These are phyloP conservation scores for Candida coleopterorum DNA, from an alignment of 805 yeast genomes.

Conservation along the genomic window DNA sequence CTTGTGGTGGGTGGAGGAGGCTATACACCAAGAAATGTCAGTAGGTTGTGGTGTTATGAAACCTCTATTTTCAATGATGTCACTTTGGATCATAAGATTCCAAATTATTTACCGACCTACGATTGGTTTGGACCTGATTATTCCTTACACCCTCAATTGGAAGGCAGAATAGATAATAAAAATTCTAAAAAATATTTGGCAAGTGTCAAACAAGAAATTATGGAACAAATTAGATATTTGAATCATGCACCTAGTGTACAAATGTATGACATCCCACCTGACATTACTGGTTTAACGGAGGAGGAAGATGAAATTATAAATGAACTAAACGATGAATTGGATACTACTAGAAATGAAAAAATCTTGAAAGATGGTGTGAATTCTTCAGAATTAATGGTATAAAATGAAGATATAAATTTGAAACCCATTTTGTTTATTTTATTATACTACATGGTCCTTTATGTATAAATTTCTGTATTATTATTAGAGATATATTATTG, in stretches of 20 bases:
- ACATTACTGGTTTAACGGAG: slow-evolving; percentile 37
- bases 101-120: slow-evolving; percentile 69
- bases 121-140: slow-evolving; percentile 88
- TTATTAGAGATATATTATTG: too few relatives aligned
- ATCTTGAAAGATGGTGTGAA: slow-evolving; percentile 21
- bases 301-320: slow-evolving; percentile 36
- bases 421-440: too few relatives aligned
- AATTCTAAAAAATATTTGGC: slow-evolving; percentile 82
- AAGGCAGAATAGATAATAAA: slow-evolving; percentile 69
- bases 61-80: slow-evolving; percentile 74
- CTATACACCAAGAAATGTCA: slow-evolving; percentile 92
- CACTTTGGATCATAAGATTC: slow-evolving; percentile 43
- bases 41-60: slow-evolving; percentile 93
- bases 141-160: slow-evolving; percentile 71
- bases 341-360: slow-evolving; percentile 9
- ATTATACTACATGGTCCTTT: too few relatives aligned
- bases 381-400: slow-evolving; percentile 4
- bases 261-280: slow-evolving; percentile 87
- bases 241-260: slow-evolving; percentile 94
- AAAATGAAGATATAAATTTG: too few relatives aligned
- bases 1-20: slow-evolving; percentile 97
- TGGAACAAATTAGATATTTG: slow-evolving; percentile 76
- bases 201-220: slow-evolving; percentile 63
- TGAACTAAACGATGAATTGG: slow-evolving; percentile 33
- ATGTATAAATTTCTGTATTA: too few relatives aligned